Percentiles rank a stretch among this genome's conserved stretches.
Conservation (phyloP, 257 asterid genomes). For the Mentha longifolia region DNA sequence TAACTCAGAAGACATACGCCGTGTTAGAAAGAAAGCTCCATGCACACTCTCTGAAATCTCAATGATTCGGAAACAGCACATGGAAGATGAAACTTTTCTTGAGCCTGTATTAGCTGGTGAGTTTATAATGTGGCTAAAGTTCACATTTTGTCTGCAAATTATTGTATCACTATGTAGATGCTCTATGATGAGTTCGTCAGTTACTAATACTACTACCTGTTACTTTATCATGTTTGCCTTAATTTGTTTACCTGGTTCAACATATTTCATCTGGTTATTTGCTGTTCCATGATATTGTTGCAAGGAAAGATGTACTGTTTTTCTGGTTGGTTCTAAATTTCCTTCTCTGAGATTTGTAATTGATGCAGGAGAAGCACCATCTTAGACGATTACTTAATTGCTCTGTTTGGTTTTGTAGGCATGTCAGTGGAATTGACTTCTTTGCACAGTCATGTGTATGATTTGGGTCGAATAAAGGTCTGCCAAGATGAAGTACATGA, state of each 20-base stretch:
- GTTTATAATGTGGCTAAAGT: conserved; percentile 39
- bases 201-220: conserved; percentile 14
- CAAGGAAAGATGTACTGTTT: background rate
- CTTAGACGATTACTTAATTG: conserved; percentile 5
- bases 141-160: conserved; percentile 15
- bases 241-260: background rate
- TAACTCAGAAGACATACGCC: conserved; percentile 74
- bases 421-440: conserved; percentile 65
- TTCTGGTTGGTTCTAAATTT: conserved; percentile 13
- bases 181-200: background rate
- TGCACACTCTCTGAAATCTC: conserved; percentile 82
- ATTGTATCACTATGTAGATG: conserved; percentile 17
- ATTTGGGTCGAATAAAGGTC: conserved; percentile 59
- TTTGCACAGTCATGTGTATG: conserved; percentile 56
- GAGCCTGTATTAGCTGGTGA: conserved; percentile 69
- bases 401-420: conserved; percentile 50
- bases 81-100: conserved; percentile 71
- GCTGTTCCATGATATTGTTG: background rate
- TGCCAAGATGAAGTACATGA: conserved; percentile 47
- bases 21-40: conserved; percentile 92
- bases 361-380: background rate
- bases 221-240: background rate
- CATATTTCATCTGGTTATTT: too few species aligned
- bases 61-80: conserved; percentile 63
- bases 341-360: conserved; percentile 1